phyloP scores from a whole-genome alignment of 805 yeast species.

The Torulaspora indica region DNA sequence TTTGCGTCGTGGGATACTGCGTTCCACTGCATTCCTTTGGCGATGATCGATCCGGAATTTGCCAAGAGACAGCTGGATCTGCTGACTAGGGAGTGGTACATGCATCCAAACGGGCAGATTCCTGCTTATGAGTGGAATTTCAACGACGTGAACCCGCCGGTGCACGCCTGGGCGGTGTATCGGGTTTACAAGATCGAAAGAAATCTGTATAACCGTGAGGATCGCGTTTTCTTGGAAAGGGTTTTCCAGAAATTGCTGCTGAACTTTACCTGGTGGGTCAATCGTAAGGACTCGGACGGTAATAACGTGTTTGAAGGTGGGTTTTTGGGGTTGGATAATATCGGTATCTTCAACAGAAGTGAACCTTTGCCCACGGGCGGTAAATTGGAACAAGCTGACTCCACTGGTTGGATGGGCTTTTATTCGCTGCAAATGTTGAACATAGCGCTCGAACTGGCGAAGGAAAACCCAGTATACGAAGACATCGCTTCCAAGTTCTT shows the following conservation, averaged over 20 bases:
- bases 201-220: constrained; percentile 76
- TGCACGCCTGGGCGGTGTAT: constrained; percentile 92
- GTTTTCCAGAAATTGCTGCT: constrained; percentile 85
- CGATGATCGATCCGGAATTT: constrained; percentile 89
- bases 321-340: constrained; percentile 85
- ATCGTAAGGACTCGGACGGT: constrained; percentile 80
- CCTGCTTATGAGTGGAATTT: constrained; percentile 98
- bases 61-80: constrained; percentile 85
- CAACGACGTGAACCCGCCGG: constrained; percentile 94
- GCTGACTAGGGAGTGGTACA: constrained; percentile 89
- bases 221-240: constrained; percentile 78
- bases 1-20: constrained; percentile 98
- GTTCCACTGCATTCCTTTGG: constrained; percentile 87
- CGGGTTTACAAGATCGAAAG: constrained; percentile 84
- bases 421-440: constrained; percentile 85
- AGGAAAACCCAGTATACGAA: constrained; percentile 79
- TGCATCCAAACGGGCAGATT: constrained; percentile 97
- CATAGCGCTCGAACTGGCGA: constrained; percentile 85
- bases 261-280: constrained; percentile 97
- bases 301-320: constrained; percentile 93
- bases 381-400: constrained; percentile 84
- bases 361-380: constrained; percentile 95
- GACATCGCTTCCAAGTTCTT: constrained; percentile 91
- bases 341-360: constrained; percentile 86
- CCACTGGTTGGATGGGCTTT: constrained; percentile 98